These are phyloP conservation scores for Chaetomium olivaceum DNA, from an alignment of 2,329 filamentous ascomycete species.

Conservation along the genomic window DNA sequence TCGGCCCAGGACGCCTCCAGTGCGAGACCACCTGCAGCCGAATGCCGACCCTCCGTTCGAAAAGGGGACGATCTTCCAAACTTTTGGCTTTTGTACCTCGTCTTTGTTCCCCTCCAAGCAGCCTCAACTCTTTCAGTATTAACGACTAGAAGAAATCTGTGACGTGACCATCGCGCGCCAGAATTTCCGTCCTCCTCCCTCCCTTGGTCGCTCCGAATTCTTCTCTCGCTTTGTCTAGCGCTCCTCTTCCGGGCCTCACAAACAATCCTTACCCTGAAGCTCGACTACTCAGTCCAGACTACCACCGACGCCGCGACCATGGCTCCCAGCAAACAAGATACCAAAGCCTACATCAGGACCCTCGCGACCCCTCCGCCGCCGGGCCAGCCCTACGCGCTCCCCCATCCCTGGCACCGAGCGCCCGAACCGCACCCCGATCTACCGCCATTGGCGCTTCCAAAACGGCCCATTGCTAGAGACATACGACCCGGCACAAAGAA, in stretches of 20 bases:
- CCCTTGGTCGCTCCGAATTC: not conserved
- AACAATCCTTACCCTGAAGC: not conserved
- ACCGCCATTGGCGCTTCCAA: slow-evolving; percentile 78
- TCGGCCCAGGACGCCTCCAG: slow-evolving; percentile 26
- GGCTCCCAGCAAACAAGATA: slow-evolving; percentile 39
- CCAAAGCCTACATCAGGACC: slow-evolving; percentile 50
- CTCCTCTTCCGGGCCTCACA: slow-evolving; percentile 1
- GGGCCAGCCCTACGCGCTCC: slow-evolving; percentile 75
- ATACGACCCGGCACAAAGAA: slow-evolving; percentile 68
- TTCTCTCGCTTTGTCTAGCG: not conserved
- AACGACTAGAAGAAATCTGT: not conserved
- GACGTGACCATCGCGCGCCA: slow-evolving; percentile 15
- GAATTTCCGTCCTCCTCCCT: not conserved
- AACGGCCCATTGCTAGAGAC: slow-evolving; percentile 71
- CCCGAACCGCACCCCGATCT: slow-evolving; percentile 72
- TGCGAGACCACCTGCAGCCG: slow-evolving; percentile 32
- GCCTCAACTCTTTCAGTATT: not conserved
- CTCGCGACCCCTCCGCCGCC: slow-evolving; percentile 65
- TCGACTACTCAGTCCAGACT: slow-evolving; percentile 2
- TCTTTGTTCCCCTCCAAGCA: slow-evolving; percentile 14
- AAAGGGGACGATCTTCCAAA: slow-evolving; percentile 27
- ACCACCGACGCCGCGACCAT: slow-evolving; percentile 35
- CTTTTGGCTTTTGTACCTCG: slow-evolving; percentile 12
- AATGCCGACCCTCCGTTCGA: slow-evolving; percentile 30
- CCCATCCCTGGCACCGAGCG: slow-evolving; percentile 72